Percentiles rank a stretch among this genome's conserved stretches.
Conservation (phyloP, 352 stramenopile species). For the Globisporangium paroecandrum region DNA sequence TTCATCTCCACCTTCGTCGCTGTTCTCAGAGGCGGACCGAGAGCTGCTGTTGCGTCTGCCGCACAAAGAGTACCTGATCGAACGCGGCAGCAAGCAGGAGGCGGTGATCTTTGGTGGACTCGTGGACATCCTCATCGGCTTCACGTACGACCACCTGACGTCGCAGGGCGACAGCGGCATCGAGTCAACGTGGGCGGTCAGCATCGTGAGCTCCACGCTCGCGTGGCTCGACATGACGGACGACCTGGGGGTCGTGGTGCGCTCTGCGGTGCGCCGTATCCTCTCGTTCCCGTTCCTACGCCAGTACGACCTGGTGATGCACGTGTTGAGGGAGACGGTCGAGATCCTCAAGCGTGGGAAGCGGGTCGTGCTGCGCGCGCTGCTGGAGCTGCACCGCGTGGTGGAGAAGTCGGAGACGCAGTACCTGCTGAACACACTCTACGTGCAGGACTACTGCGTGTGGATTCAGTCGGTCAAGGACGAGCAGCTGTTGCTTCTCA, state of each 20-base stretch:
- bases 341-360: conserved; percentile 87
- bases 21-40: conserved; percentile 58
- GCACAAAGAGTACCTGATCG: conserved; percentile 80
- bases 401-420: conserved; percentile 95
- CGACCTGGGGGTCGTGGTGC: conserved; percentile 62
- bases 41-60: conserved; percentile 73
- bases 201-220: conserved; percentile 92
- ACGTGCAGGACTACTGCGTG: conserved; percentile 92
- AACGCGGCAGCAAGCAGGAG: conserved; percentile 50
- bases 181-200: conserved; percentile 97
- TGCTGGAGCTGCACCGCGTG: conserved; percentile 90
- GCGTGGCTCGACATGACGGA: conserved; percentile 90
- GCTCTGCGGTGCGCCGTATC: conserved; percentile 81
- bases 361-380: conserved; percentile 82
- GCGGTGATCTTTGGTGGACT: conserved; percentile 77
- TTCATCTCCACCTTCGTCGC: background rate
- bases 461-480: conserved; percentile 78
- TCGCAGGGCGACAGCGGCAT: conserved; percentile 94
- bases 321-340: conserved; percentile 78
- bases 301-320: conserved; percentile 84
- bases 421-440: conserved; percentile 96
- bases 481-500: conserved; percentile 34
- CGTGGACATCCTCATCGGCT: conserved; percentile 93
- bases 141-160: conserved; percentile 94
- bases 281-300: conserved; percentile 96